Percentiles rank a stretch among this genome's conserved stretches.
These are phyloP conservation scores for Aotearoamyces nothofagi DNA, from an alignment of 2,329 filamentous ascomycete species.

Conservation along the genomic window DNA sequence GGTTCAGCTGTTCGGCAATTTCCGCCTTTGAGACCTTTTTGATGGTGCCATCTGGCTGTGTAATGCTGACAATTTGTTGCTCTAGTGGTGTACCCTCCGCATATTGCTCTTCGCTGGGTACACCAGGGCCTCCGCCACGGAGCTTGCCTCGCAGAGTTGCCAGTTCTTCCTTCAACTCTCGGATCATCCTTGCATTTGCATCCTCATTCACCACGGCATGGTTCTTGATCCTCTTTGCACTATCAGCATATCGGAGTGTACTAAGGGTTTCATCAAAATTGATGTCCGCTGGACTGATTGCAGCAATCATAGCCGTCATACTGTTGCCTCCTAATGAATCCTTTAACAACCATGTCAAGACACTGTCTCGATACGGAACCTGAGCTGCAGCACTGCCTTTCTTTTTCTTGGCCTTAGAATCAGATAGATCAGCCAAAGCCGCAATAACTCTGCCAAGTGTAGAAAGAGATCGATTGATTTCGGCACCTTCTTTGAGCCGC, in stretches of 20 bases:
- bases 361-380: constrained; percentile 93
- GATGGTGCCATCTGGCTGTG: constrained; percentile 65
- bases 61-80: constrained; percentile 92
- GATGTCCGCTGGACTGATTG: constrained; percentile 95
- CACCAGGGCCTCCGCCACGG: constrained; percentile 37
- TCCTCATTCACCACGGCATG: constrained; percentile 98
- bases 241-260: constrained; percentile 91
- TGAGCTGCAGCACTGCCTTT: constrained; percentile 54
- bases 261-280: constrained; percentile 97
- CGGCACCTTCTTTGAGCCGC: constrained; percentile 88
- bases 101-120: constrained; percentile 66
- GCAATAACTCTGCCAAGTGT: constrained; percentile 96
- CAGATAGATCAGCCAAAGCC: constrained; percentile 78
- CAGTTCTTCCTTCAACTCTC: constrained; percentile 91
- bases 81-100: constrained; percentile 84
- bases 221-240: constrained; percentile 98
- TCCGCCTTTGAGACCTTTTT: constrained; percentile 98
- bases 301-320: constrained; percentile 99
- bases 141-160: constrained; percentile 77
- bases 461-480: constrained; percentile 94
- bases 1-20: constrained; percentile 88
- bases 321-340: constrained; percentile 96
- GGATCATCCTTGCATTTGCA: constrained; percentile 96
- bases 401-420: constrained; percentile 70
- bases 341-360: constrained; percentile 92